phyloP scores from a whole-genome alignment of 108 stramenopile species.

The Heterococcus sp. region DNA sequence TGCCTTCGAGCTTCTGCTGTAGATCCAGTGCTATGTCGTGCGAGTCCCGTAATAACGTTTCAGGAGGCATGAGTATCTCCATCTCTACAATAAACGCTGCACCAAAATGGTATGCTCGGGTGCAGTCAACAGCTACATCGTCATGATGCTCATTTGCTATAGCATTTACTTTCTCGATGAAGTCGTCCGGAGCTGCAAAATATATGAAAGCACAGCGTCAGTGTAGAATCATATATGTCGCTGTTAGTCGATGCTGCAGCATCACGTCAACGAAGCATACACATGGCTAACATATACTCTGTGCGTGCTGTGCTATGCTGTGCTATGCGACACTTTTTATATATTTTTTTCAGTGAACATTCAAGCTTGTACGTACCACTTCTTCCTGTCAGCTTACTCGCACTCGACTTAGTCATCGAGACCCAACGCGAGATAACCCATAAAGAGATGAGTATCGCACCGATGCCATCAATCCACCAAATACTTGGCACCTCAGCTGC shows the following conservation, averaged over 20 bases:
- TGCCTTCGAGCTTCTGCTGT: too few relatives aligned
- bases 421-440: not conserved
- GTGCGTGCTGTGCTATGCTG: too few relatives aligned
- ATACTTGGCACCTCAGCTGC: not conserved
- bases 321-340: too few relatives aligned
- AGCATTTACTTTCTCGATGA: not conserved
- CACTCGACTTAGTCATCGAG: not conserved
- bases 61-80: not conserved
- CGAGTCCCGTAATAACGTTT: too few relatives aligned
- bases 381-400: not conserved
- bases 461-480: not conserved
- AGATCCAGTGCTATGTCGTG: too few relatives aligned
- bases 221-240: too few relatives aligned
- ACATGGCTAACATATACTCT: too few relatives aligned
- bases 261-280: too few relatives aligned
- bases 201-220: too few relatives aligned
- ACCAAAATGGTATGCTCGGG: not conserved
- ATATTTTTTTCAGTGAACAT: too few relatives aligned
- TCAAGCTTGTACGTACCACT: too few relatives aligned
- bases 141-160: not conserved
- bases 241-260: too few relatives aligned
- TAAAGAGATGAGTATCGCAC: not conserved
- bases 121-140: not conserved
- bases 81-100: not conserved
- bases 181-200: not conserved